Evolutionary conservation across 495 filamentous ascomycete species (phyloP).

Genomic region (Penicillium lividum): DNA sequence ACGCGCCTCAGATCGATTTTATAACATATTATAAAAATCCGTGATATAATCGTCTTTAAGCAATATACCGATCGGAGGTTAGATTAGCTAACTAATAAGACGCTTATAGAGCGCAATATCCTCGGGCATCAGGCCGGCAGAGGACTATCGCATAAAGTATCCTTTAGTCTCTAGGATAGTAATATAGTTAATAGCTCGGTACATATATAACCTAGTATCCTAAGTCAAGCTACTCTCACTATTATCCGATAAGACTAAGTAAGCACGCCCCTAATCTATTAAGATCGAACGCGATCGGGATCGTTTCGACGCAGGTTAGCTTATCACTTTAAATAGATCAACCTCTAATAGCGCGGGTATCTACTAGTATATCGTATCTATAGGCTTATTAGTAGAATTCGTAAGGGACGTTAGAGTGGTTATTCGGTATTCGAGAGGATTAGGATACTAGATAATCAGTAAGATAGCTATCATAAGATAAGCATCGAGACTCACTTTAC

Average conservation of each 20-base stretch:
- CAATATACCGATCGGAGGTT: conserved; percentile 4
- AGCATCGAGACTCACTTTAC: not conserved
- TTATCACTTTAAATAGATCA: conserved; percentile 1
- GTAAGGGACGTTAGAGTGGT: not conserved
- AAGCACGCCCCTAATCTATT: conserved; percentile 6
- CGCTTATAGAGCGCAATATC: conserved; percentile 11
- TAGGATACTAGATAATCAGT: conserved; percentile 8
- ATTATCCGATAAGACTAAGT: conserved; percentile 3
- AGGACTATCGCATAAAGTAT: conserved; percentile 8
- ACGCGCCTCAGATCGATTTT: conserved; percentile 8
- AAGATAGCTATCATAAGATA: not conserved
- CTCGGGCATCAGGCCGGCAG: conserved; percentile 6
- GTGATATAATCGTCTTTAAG: conserved; percentile 4
- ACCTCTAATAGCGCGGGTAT: conserved; percentile 6
- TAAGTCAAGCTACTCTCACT: conserved; percentile 9
- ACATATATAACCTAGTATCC: conserved; percentile 5
- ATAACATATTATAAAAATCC: conserved; percentile 2
- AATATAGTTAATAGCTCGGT: conserved; percentile 6
- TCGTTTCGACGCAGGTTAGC: conserved; percentile 7
- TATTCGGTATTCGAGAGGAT: conserved; percentile 1
- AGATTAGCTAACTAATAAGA: conserved; percentile 4
- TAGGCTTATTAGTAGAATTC: conserved; percentile 1
- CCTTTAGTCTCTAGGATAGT: conserved; percentile 7
- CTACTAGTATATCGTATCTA: conserved; percentile 4
- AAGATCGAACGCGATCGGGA: conserved; percentile 10